Percentiles rank a stretch among this genome's conserved stretches.
phyloP scores from a whole-genome alignment of 768 basidiomycete genomes.

The Termitomyces heimii region DNA sequence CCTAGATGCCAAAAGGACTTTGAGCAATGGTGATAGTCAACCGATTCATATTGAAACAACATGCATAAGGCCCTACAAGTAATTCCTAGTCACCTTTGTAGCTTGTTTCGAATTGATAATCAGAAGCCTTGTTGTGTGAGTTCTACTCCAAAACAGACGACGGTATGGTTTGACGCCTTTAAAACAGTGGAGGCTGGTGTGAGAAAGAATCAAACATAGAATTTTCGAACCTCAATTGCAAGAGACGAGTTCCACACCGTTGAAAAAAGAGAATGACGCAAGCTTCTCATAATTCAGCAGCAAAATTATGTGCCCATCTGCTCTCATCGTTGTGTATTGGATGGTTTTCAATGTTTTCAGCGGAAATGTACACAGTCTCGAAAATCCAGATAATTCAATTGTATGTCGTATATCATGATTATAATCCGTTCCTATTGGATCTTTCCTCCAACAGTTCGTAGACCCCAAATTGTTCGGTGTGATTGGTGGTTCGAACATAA shows the following conservation, averaged over 20 bases:
- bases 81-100: background rate
- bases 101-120: too few species aligned
- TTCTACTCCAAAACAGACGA: background rate
- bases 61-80: background rate
- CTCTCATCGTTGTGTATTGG: background rate
- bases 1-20: background rate
- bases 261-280: background rate
- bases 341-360: background rate
- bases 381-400: constrained; percentile 24
- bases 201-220: too few species aligned
- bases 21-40: background rate
- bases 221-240: background rate
- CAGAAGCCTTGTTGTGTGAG: background rate
- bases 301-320: background rate
- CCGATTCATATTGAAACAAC: background rate
- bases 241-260: background rate
- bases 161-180: background rate
- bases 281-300: background rate
- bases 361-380: background rate
- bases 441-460: constrained; percentile 32
- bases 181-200: background rate
- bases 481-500: constrained; percentile 32
- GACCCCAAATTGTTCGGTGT: constrained; percentile 48
- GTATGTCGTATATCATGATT: constrained; percentile 15
- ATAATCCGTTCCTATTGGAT: background rate